Base-by-base conservation (phyloP, 192 early-diverging fungal species). In the Dimargaris verticillata region DNA sequence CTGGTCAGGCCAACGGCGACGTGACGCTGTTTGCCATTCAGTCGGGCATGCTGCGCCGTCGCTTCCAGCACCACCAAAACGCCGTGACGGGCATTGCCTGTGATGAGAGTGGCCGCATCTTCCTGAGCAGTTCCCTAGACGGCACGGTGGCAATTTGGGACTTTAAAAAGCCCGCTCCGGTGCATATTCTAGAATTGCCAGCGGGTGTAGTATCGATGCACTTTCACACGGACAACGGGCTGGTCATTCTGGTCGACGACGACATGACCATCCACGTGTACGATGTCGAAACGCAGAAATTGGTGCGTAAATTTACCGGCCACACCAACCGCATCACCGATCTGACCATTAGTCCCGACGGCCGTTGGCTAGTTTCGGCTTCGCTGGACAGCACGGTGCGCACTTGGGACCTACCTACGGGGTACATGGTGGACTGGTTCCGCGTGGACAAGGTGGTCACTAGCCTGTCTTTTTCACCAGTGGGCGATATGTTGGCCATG, bases 11-110 rank as follows among this genome's bases (percentile, higher is more conserved):
- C 10, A 66, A 69, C 33, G 96, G 96, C 52, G 61, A 64, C 13
- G 77, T 97, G 44, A 91, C 92, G 52, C 85, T 88, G 83, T 91
- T 80, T 80, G 97, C 94, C 75, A 82, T 99, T 83, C 96, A 99
- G 63, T 95, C 92, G 25, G 94, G 94, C 10, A 52, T 83, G 44
- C 71, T 78, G 38, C 81, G 88, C 41, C 82, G 80, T 54, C 73
- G 82, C 38, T 95, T 89, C 66, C 64, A 61, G 7, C 79, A 74
- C 5, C 94, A 99, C 65, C 74, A 71, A 17, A 95, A 91, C 63
- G 68, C 85, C 3, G 74, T 97, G 43, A 87, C 87, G 5, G 90
- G 87, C 11, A 67, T 99, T 18, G 83, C 76, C 61, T 77, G 78
- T 28, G 92, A 92, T 65, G 65, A 75, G 46, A 70, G 83, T 62